Evolutionary conservation across 345 rosid genomes (phyloP).

Genomic region (Cochlearia excelsa): DNA sequence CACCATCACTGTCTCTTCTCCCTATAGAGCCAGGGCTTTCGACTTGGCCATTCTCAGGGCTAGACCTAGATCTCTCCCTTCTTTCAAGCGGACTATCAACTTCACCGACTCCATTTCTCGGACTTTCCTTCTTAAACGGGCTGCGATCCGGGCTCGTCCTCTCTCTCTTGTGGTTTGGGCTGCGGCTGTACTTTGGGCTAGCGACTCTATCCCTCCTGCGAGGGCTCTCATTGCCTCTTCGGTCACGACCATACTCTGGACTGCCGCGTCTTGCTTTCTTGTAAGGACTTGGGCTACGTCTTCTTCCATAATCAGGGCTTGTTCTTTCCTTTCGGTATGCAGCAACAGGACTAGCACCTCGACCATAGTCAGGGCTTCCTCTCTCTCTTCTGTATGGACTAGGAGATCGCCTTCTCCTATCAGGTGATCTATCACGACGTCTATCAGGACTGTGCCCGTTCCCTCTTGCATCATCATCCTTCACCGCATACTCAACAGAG

Average conservation of each 20-base stretch:
- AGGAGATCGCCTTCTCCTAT: slow-evolving; percentile 71
- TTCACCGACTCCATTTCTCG: slow-evolving; percentile 39
- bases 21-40: slow-evolving; percentile 53
- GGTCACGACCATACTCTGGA: slow-evolving; percentile 55
- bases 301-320: slow-evolving; percentile 81
- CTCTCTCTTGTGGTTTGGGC: slow-evolving; percentile 50
- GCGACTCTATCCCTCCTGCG: slow-evolving; percentile 49
- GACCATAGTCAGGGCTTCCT: slow-evolving; percentile 94
- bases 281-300: slow-evolving; percentile 58
- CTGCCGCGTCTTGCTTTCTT: slow-evolving; percentile 52
- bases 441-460: slow-evolving; percentile 73
- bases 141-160: slow-evolving; percentile 44
- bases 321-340: slow-evolving; percentile 53
- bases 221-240: slow-evolving; percentile 55
- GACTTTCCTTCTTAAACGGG: slow-evolving; percentile 43
- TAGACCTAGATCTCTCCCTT: slow-evolving; percentile 44
- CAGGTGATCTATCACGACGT: slow-evolving; percentile 71
- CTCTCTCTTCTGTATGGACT: slow-evolving; percentile 82
- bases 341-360: slow-evolving; percentile 63
- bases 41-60: slow-evolving; percentile 50
- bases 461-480: slow-evolving; percentile 78
- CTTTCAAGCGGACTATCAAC: slow-evolving; percentile 43
- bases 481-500: slow-evolving; percentile 88
- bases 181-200: slow-evolving; percentile 41
- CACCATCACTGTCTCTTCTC: slow-evolving; percentile 33